Percentiles rank a stretch among this genome's conserved stretches.
phyloP scores from a whole-genome alignment of 768 basidiomycete genomes.

The Floccularia luteovirens region DNA sequence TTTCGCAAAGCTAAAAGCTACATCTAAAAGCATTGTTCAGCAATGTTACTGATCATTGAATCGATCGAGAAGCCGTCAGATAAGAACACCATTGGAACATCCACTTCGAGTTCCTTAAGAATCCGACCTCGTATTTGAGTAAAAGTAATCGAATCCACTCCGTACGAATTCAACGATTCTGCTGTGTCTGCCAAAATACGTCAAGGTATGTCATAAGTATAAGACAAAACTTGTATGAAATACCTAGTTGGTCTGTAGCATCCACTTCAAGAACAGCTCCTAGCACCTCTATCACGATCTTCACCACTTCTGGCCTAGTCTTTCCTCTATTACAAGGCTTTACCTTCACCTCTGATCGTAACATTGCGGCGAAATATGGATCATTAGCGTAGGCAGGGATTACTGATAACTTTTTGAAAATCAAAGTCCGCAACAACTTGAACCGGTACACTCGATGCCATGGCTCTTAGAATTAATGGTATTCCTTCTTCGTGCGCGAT shows the following conservation, averaged over 20 bases:
- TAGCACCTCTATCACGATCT: slow-evolving; percentile 6
- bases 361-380: neutral
- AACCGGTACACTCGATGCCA: slow-evolving; percentile 8
- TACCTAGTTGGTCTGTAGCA: slow-evolving; percentile 9
- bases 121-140: slow-evolving; percentile 11
- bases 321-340: slow-evolving; percentile 4
- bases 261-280: slow-evolving; percentile 9
- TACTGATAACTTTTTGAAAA: slow-evolving; percentile 3
- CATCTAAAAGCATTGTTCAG: neutral
- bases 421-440: slow-evolving; percentile 14
- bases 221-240: neutral
- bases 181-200: slow-evolving; percentile 6
- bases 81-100: slow-evolving; percentile 12
- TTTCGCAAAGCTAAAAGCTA: neutral
- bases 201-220: neutral
- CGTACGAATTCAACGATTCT: slow-evolving; percentile 8
- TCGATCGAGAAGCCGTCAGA: slow-evolving; percentile 11
- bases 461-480: slow-evolving; percentile 13
- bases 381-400: slow-evolving; percentile 3
- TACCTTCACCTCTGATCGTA: neutral
- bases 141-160: slow-evolving; percentile 14
- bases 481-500: slow-evolving; percentile 13
- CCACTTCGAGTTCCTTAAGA: slow-evolving; percentile 9
- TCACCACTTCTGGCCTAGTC: neutral
- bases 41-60: slow-evolving; percentile 10